phyloP scores from a whole-genome alignment of 192 early-diverging fungal genomes.

The Chytriomyces sp. region DNA sequence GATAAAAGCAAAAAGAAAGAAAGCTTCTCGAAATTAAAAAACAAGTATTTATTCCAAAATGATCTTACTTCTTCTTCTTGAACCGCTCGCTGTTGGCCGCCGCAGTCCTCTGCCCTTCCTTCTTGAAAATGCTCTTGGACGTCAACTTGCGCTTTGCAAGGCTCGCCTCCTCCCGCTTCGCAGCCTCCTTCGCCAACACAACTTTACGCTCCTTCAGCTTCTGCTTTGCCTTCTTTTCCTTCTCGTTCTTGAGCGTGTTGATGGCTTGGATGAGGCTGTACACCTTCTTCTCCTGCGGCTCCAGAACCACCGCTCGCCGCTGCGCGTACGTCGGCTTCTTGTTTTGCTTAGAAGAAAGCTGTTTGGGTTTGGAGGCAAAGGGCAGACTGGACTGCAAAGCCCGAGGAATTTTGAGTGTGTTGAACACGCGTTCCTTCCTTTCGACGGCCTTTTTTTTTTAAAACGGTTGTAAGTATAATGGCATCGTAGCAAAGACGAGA shows the following conservation, averaged over 20 bases:
- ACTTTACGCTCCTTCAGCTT: constrained; percentile 53
- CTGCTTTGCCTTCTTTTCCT: constrained; percentile 74
- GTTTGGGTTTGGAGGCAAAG: constrained; percentile 88
- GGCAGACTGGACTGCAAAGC: constrained; percentile 79
- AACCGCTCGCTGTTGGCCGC: constrained; percentile 17
- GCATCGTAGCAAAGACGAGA: neutral
- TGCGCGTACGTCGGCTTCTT: constrained; percentile 48
- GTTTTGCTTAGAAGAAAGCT: constrained; percentile 52
- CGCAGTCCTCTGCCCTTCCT: constrained; percentile 14
- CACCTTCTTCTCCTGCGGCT: constrained; percentile 89
- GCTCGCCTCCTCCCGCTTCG: constrained; percentile 36
- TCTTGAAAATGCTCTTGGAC: constrained; percentile 37
- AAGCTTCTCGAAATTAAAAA: too few relatives aligned
- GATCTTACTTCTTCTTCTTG: constrained; percentile 17
- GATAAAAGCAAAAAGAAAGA: too few relatives aligned
- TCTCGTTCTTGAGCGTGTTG: constrained; percentile 85
- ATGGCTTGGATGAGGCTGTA: constrained; percentile 82
- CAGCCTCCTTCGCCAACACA: constrained; percentile 48
- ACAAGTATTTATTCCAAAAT: too few relatives aligned
- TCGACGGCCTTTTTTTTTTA: constrained; percentile 29
- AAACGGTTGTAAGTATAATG: neutral
- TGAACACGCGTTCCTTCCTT: constrained; percentile 27
- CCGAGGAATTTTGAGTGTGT: constrained; percentile 73
- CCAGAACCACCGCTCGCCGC: constrained; percentile 84
- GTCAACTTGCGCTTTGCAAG: constrained; percentile 32